Conservation (phyloP, 1,284 basidiomycete genomes). For the Ceraceosorus guamensis region DNA sequence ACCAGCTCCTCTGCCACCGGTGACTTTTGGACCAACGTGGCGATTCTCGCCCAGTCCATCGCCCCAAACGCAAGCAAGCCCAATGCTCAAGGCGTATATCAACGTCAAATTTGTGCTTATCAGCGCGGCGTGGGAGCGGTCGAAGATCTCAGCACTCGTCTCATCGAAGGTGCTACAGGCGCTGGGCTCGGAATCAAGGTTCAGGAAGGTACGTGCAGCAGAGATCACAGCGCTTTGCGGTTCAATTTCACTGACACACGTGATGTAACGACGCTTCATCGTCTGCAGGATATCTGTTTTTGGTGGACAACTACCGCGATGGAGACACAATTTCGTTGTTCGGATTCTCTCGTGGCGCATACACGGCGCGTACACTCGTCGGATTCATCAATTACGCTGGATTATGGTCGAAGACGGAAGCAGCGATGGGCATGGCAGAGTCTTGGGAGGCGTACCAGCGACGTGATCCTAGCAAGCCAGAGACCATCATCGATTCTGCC, state of each 20-base stretch:
- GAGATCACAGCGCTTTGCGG: background rate
- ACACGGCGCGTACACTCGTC: constrained; percentile 64
- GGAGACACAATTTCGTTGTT: constrained; percentile 50
- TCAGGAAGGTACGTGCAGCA: constrained; percentile 42
- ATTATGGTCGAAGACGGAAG: constrained; percentile 55
- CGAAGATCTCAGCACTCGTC: constrained; percentile 8
- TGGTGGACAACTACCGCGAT: constrained; percentile 57
- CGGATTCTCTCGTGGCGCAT: constrained; percentile 63
- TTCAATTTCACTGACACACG: constrained; percentile 1
- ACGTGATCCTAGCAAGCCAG: constrained; percentile 22
- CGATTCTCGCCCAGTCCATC: constrained; percentile 26
- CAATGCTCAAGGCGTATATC: background rate
- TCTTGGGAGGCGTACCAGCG: constrained; percentile 32
- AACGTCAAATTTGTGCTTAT: constrained; percentile 26
- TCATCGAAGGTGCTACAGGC: constrained; percentile 20
- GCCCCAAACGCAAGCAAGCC: constrained; percentile 6
- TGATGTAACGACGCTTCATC: background rate
- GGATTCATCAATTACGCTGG: constrained; percentile 61
- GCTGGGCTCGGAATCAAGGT: constrained; percentile 22
- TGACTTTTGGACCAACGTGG: constrained; percentile 32
- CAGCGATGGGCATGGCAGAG: constrained; percentile 17
- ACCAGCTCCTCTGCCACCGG: constrained; percentile 6
- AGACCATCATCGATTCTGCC: constrained; percentile 15
- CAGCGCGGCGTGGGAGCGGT: constrained; percentile 27
- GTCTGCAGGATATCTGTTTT: constrained; percentile 57